These are phyloP conservation scores for Hericium erinaceus DNA, from an alignment of 768 basidiomycete species.

Conservation along the genomic window DNA sequence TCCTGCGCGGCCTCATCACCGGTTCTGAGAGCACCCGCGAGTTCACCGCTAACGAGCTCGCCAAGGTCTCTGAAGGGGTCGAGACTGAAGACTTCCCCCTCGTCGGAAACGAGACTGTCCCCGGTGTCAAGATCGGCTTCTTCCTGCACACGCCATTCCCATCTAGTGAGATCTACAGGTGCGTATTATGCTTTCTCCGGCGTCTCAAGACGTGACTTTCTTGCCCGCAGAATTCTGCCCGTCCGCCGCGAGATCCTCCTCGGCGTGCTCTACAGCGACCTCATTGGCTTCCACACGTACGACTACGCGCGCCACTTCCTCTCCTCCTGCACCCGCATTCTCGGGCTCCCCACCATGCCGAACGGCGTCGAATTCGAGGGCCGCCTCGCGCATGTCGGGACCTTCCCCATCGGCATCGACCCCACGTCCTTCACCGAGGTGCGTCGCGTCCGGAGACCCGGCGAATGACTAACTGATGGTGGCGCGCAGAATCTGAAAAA, in stretches of 20 bases:
- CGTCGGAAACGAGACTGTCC: slow-evolving; percentile 30
- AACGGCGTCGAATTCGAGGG: slow-evolving; percentile 97
- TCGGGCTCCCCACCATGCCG: slow-evolving; percentile 92
- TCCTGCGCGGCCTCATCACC: slow-evolving; percentile 83
- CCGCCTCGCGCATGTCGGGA: slow-evolving; percentile 92
- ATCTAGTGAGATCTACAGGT: slow-evolving; percentile 95
- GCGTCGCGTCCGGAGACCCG: slow-evolving; percentile 10
- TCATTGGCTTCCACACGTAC: slow-evolving; percentile 99
- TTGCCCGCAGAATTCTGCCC: slow-evolving; percentile 74
- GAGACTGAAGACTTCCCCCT: slow-evolving; percentile 36
- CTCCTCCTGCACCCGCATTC: slow-evolving; percentile 94
- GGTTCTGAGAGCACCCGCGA: slow-evolving; percentile 49
- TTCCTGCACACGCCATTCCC: slow-evolving; percentile 99
- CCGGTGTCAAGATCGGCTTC: slow-evolving; percentile 91
- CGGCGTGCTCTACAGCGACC: slow-evolving; percentile 89
- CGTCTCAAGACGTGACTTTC: background rate
- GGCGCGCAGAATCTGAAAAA: slow-evolving; percentile 61
- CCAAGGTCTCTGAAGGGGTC: slow-evolving; percentile 65
- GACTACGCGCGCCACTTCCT: slow-evolving; percentile 99
- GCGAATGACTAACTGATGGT: slow-evolving; percentile 2
- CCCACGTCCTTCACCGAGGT: slow-evolving; percentile 85
- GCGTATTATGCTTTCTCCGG: slow-evolving; percentile 20
- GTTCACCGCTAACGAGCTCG: slow-evolving; percentile 50
- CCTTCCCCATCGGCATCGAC: slow-evolving; percentile 98
- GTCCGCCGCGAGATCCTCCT: slow-evolving; percentile 97